Evolutionary conservation across 257 asterid species (phyloP), one percentile per base, ranked within the genome.

Genomic region (Sherardia arvensis): DNA sequence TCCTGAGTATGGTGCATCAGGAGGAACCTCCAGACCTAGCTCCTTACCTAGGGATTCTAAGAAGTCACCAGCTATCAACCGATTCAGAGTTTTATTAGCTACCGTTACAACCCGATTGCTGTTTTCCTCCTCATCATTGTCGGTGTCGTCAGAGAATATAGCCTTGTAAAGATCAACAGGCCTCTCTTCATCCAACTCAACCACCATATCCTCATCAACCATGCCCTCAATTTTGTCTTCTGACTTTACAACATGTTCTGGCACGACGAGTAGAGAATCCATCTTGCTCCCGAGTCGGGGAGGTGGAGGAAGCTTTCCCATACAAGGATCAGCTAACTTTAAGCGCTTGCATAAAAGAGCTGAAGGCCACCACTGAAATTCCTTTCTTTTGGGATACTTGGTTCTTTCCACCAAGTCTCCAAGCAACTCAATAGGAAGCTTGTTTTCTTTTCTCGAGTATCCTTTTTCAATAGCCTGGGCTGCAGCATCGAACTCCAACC

Each of bases 241-340:
- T 65, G 68, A 71, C 61, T 53, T 74, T 68, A 81, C 61, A 66
- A 69, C 66, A 65, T 86, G 71, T 68, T 85, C 86, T 9, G 96
- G 95, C 88, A 84, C 74, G 73, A 83, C 79, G 43, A 89, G 66
- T 65, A 92, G 81, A n/a, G 93, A 77, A 73, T 92, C 97, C 91
- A 92, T 76, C 77, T 92, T 92, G 95, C 91, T 89, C 81, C 79
- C 85, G 12, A 65, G 56, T 6, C 95, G 91, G 45, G 97, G 91
- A 56, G 95, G 84, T 68, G 95, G 85, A 49, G 95, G 95, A 57
- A 95, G 97, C 98, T 92, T 89, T 71, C 98, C 97, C 93, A 92
- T 83, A 81, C 77, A 85, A 78, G 98, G 98, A 78, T 92, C 98
- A 71, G 70, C 67, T 69, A 92, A 79, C 81, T 92, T 97, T 80